A percentile compares a stretch with the other conserved stretches of the same genome.
phyloP scores from a whole-genome alignment of 1,139 yeast species.

The Sugiyamaella xylanicola region DNA sequence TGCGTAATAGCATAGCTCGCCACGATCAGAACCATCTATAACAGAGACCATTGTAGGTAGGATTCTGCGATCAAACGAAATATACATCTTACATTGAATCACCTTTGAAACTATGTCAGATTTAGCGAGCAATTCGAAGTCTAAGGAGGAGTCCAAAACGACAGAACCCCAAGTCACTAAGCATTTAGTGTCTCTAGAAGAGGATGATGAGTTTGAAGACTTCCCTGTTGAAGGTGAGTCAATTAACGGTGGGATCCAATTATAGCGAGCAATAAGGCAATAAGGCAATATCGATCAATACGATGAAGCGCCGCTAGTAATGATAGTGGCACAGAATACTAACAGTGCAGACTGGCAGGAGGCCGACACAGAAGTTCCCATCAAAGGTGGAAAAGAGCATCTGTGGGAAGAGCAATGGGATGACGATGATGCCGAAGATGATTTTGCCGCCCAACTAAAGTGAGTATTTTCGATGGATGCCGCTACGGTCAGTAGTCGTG shows the following conservation, averaged over 20 bases:
- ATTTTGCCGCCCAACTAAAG: constrained; percentile 71
- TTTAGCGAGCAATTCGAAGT: constrained; percentile 9
- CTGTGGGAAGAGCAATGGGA: constrained; percentile 98
- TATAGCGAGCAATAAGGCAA: too few species aligned
- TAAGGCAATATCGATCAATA: too few species aligned
- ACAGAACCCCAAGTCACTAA: constrained; percentile 20
- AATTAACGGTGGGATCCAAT: too few species aligned
- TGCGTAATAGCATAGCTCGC: too few species aligned
- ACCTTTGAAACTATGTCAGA: constrained; percentile 15
- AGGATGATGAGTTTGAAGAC: constrained; percentile 94
- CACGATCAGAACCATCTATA: too few species aligned
- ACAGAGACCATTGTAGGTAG: too few species aligned
- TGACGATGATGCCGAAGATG: constrained; percentile 80
- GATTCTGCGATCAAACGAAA: too few species aligned
- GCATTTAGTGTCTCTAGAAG: constrained; percentile 65
- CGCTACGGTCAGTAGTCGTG: background rate
- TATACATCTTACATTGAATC: too few species aligned
- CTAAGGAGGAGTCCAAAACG: constrained; percentile 10
- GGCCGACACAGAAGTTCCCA: constrained; percentile 48
- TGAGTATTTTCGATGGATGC: constrained; percentile 38
- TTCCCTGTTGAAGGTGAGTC: constrained; percentile 80
- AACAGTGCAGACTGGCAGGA: constrained; percentile 52
- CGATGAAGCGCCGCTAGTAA: too few species aligned
- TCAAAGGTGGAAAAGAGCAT: constrained; percentile 48
- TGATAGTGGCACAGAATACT: background rate